phyloP scores from a whole-genome alignment of 2,329 filamentous ascomycete species.

The Phaeoacremonium minimum region DNA sequence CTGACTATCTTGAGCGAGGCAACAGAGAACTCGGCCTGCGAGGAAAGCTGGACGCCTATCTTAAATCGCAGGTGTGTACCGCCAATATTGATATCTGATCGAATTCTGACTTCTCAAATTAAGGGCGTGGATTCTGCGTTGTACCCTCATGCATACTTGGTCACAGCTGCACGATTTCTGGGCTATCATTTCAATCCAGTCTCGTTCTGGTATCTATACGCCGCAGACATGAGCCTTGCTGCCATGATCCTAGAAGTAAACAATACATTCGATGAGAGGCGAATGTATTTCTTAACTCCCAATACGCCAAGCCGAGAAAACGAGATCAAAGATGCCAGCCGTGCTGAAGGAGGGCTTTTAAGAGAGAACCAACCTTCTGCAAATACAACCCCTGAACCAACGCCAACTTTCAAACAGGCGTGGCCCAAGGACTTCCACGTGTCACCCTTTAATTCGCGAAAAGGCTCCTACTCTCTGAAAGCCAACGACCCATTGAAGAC shows the following conservation, averaged over 20 bases:
- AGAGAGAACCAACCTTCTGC: background rate
- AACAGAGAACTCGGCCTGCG: constrained; percentile 47
- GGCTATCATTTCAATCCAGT: constrained; percentile 72
- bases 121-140: constrained; percentile 53
- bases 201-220: constrained; percentile 77
- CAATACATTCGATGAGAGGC: constrained; percentile 70
- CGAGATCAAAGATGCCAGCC: constrained; percentile 1
- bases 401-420: constrained; percentile 35
- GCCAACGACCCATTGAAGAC: constrained; percentile 42
- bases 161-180: constrained; percentile 66
- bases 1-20: constrained; percentile 58
- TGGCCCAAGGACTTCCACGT: constrained; percentile 74
- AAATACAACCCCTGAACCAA: constrained; percentile 2
- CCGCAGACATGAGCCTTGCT: constrained; percentile 47
- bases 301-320: constrained; percentile 14
- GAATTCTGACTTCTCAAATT: background rate
- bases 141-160: constrained; percentile 66
- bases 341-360: constrained; percentile 9
- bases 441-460: constrained; percentile 67
- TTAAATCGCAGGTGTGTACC: constrained; percentile 48
- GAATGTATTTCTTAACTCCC: constrained; percentile 58
- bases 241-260: constrained; percentile 71
- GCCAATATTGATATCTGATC: constrained; percentile 7
- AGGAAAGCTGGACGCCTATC: constrained; percentile 57
- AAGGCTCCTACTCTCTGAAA: constrained; percentile 47